Base-by-base conservation (phyloP, 164 flowering plant species). In the Pachysandra terminalis region DNA sequence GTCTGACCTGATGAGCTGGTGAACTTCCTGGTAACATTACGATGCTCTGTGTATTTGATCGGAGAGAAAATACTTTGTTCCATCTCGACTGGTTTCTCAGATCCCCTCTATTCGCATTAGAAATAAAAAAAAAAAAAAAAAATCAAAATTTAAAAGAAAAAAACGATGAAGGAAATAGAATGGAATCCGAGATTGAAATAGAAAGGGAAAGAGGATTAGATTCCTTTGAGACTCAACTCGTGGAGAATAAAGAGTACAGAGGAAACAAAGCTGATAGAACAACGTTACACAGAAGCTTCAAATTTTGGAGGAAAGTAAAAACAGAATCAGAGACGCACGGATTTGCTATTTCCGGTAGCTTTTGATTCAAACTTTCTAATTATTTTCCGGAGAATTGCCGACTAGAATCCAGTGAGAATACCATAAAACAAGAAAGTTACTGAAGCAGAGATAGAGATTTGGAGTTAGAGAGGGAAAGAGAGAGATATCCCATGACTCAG, bases 31-130 rank as follows among this genome's bases (percentile, higher is more conserved):
- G 78, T 78, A 19, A 68, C 69, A 15, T 64, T 72, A 16, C 72
- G 65, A 78, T 88, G 88, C 64, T 86, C 86, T 0, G 82, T 74
- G 75, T 68, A 81, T 49, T 86, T 88, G 66, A 83, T 53, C 1
- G 78, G 66, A 17, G 81, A 63, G 22, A 68, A 71, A 35, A 69
- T 19, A 51, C 48, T 69, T 12, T 41, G 32, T 21, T 71, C 75
- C 77, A 71, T 74, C 9, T 22, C 32, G 2, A 19, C 7, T 25
- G n/a, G 45, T 14, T 53, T 59, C 58, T 56, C 51, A 45, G 67
- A 68, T 67, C 59, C 63, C 57, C 64, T 27, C 67, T 55, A 26
- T 56, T 65, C 14, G 72, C 81, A 77, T 74, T 67, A 76, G 51
- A 62, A 62, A 63, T 4, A 32, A 68, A 63, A 0, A 27, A 19